Evolutionary conservation across 2,329 filamentous ascomycete species (phyloP).

Genomic region (Claviceps pazoutovae): DNA sequence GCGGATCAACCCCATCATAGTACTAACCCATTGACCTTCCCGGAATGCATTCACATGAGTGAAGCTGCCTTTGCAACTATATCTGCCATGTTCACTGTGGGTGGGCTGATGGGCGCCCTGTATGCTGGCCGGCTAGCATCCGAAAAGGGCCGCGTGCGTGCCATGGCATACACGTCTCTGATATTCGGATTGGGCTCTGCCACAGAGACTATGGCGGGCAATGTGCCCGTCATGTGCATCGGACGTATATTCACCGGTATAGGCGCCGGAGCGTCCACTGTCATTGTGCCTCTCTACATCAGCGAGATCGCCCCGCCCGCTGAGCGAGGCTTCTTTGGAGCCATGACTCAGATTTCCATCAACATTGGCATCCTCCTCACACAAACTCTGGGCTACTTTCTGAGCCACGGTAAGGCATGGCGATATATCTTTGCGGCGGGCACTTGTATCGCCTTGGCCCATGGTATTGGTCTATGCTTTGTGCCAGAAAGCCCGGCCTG

Average conservation of each 20-base stretch:
- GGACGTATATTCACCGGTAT: slow-evolving; percentile 72
- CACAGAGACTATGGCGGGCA: slow-evolving; percentile 58
- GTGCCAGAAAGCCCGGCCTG: slow-evolving; percentile 81
- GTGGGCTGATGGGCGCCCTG: slow-evolving; percentile 73
- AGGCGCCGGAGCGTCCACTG: slow-evolving; percentile 76
- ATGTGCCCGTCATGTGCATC: slow-evolving; percentile 51
- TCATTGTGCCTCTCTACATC: slow-evolving; percentile 89
- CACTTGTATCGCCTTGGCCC: slow-evolving; percentile 50
- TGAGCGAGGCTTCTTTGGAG: slow-evolving; percentile 64
- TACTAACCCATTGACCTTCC: slow-evolving; percentile 23
- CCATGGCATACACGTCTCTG: slow-evolving; percentile 64
- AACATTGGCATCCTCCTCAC: slow-evolving; percentile 79
- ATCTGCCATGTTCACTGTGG: slow-evolving; percentile 81
- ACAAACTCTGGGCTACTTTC: slow-evolving; percentile 74
- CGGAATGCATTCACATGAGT: slow-evolving; percentile 81
- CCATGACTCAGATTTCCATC: slow-evolving; percentile 84
- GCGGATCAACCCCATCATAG: slow-evolving; percentile 10
- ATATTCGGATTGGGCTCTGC: slow-evolving; percentile 65
- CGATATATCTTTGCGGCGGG: slow-evolving; percentile 67
- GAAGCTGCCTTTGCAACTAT: slow-evolving; percentile 70
- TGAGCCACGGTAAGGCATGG: slow-evolving; percentile 71
- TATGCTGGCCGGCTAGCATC: slow-evolving; percentile 68
- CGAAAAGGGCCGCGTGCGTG: slow-evolving; percentile 56
- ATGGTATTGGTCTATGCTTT: slow-evolving; percentile 58
- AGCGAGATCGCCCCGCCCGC: slow-evolving; percentile 72